Conservation (phyloP, 805 yeast species). For the Schwanniomyces sp. region DNA sequence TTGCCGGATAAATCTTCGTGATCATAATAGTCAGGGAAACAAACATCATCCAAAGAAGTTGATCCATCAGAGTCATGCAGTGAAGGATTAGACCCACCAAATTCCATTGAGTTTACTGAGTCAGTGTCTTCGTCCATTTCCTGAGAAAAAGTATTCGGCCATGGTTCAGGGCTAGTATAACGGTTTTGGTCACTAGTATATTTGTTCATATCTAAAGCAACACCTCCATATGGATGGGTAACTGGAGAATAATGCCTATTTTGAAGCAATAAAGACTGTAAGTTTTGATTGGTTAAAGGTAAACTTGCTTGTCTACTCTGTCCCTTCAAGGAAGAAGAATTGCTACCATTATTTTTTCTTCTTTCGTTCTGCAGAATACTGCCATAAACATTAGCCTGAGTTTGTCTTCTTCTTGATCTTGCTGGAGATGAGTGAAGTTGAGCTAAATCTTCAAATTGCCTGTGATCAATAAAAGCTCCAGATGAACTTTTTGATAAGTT, state of each 20-base stretch:
- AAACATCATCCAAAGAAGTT: constrained; percentile 88
- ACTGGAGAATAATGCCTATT: constrained; percentile 9
- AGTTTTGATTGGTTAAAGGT: constrained; percentile 40
- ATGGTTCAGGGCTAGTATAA: constrained; percentile 11
- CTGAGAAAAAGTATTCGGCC: background rate
- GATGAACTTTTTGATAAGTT: background rate
- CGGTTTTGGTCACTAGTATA: constrained; percentile 32
- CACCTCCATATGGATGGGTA: constrained; percentile 15
- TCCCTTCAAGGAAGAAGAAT: background rate
- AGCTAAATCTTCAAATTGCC: constrained; percentile 26
- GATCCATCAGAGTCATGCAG: constrained; percentile 60
- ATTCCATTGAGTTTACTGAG: constrained; percentile 32
- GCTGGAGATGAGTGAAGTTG: constrained; percentile 29
- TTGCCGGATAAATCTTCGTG: constrained; percentile 14
- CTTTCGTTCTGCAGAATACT: background rate
- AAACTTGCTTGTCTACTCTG: constrained; percentile 5
- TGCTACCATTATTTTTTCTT: constrained; percentile 3
- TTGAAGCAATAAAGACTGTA: constrained; percentile 23
- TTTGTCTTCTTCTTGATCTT: constrained; percentile 23
- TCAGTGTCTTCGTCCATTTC: constrained; percentile 10
- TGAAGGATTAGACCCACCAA: constrained; percentile 61
- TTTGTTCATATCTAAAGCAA: constrained; percentile 42
- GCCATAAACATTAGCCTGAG: constrained; percentile 4
- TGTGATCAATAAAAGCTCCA: constrained; percentile 31
- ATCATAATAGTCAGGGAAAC: constrained; percentile 73